Conservation (phyloP, 208 protist species). For the Leishmania guyanensis region DNA sequence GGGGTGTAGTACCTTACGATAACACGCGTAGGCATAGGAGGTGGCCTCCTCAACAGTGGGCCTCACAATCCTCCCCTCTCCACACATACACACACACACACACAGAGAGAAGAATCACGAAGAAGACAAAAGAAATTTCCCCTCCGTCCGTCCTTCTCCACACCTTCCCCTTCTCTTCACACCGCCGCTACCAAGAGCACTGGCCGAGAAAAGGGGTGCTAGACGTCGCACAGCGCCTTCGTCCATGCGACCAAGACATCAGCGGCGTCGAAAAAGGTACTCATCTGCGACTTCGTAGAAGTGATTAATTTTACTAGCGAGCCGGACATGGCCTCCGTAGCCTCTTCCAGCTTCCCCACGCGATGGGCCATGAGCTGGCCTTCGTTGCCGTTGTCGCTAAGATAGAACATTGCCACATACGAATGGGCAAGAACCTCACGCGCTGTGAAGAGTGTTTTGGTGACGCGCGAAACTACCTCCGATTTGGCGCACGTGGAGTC, state of each 20-base stretch:
- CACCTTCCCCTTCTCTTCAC: too few relatives aligned
- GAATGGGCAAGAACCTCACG: slow-evolving; percentile 26
- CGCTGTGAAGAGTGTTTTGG: slow-evolving; percentile 7
- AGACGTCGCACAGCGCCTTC: slow-evolving; percentile 20
- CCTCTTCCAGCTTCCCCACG: slow-evolving; percentile 30
- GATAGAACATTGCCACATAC: slow-evolving; percentile 31
- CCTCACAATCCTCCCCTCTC: background rate
- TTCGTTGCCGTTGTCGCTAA: slow-evolving; percentile 6
- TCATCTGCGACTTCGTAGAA: background rate
- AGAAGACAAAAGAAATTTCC: background rate
- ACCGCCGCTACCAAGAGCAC: too few relatives aligned
- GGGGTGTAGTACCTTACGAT: background rate
- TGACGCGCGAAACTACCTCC: slow-evolving; percentile 2
- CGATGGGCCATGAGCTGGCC: slow-evolving; percentile 22
- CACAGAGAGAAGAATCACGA: background rate
- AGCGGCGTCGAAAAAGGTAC: slow-evolving; percentile 16
- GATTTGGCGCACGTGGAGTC: background rate
- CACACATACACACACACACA: background rate
- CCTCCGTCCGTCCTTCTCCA: background rate
- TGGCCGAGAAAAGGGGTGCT: too few relatives aligned
- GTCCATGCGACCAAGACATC: slow-evolving; percentile 15
- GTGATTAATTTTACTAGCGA: slow-evolving; percentile 8
- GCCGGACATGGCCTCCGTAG: slow-evolving; percentile 23
- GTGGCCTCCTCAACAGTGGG: background rate
- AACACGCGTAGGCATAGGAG: background rate